Evolutionary conservation across 192 early-diverging fungal species (phyloP).

Genomic region (Cetraspora pellucida): DNA sequence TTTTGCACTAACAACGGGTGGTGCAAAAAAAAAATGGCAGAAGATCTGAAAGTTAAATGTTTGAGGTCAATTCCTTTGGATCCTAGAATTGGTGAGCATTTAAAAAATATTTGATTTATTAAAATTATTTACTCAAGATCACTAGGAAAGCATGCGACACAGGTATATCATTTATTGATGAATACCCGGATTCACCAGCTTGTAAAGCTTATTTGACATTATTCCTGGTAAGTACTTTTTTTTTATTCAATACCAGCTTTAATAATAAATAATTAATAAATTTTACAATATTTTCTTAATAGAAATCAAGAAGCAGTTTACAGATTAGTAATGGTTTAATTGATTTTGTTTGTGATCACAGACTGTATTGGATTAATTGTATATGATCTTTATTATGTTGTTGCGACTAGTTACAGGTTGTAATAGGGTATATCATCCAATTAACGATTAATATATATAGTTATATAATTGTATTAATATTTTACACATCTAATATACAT

Average conservation of each 20-base stretch:
- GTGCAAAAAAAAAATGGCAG: constrained; percentile 66
- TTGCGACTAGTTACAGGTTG: too few relatives aligned
- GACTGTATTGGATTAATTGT: too few relatives aligned
- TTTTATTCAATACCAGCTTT: background rate
- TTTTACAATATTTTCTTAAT: background rate
- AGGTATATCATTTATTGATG: constrained; percentile 88
- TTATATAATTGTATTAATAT: too few relatives aligned
- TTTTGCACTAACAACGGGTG: constrained; percentile 78
- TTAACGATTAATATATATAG: too few relatives aligned
- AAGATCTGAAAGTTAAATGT: constrained; percentile 62
- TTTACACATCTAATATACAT: too few relatives aligned
- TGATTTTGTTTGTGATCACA: too few relatives aligned
- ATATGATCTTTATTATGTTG: too few relatives aligned
- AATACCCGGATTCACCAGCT: constrained; percentile 87
- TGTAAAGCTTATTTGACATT: constrained; percentile 65
- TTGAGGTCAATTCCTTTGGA: constrained; percentile 52
- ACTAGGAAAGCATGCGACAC: constrained; percentile 69
- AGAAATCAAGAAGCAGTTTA: background rate
- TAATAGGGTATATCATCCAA: too few relatives aligned
- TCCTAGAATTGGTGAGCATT: constrained; percentile 30
- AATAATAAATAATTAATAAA: background rate
- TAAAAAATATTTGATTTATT: constrained; percentile 8
- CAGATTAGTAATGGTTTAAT: background rate
- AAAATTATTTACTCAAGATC: background rate
- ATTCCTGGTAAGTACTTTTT: constrained; percentile 51